phyloP scores from a whole-genome alignment of 2,329 filamentous ascomycete genomes.

The Paecilomyces formosus region DNA sequence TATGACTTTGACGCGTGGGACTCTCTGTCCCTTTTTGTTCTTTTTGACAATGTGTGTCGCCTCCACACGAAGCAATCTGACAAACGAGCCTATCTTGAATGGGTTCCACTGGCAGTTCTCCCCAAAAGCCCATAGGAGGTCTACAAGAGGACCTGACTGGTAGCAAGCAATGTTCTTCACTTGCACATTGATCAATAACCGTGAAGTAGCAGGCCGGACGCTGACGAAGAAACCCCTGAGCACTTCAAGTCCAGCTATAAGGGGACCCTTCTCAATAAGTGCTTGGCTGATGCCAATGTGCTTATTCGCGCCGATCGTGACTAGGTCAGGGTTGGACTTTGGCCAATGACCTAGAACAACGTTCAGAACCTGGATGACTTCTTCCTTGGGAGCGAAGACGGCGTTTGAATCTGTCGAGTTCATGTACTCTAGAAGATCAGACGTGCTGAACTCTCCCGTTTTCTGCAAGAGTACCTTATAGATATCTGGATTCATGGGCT shows the following conservation, averaged over 20 bases:
- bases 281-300: slow-evolving; percentile 39
- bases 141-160: slow-evolving; percentile 35
- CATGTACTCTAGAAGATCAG: slow-evolving; percentile 40
- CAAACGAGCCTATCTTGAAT: slow-evolving; percentile 12
- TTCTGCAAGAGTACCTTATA: slow-evolving; percentile 29
- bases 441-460: slow-evolving; percentile 25
- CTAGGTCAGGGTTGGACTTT: slow-evolving; percentile 33
- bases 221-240: slow-evolving; percentile 57
- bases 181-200: slow-evolving; percentile 56
- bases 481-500: slow-evolving; percentile 18
- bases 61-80: slow-evolving; percentile 34
- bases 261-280: slow-evolving; percentile 24
- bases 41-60: slow-evolving; percentile 31
- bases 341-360: slow-evolving; percentile 47
- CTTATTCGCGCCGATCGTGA: slow-evolving; percentile 47
- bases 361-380: slow-evolving; percentile 52
- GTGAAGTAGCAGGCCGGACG: slow-evolving; percentile 50
- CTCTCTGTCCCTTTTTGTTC: slow-evolving; percentile 22
- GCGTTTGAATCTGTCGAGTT: slow-evolving; percentile 25
- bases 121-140: slow-evolving; percentile 28
- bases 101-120: slow-evolving; percentile 5
- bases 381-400: slow-evolving; percentile 38
- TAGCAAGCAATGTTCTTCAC: slow-evolving; percentile 55
- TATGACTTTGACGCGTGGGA: slow-evolving; percentile 38
- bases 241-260: slow-evolving; percentile 49